Percentiles rank a stretch among this genome's conserved stretches.
Evolutionary conservation across 352 stramenopile genomes (phyloP).

Genomic region (Pythium biforme): DNA sequence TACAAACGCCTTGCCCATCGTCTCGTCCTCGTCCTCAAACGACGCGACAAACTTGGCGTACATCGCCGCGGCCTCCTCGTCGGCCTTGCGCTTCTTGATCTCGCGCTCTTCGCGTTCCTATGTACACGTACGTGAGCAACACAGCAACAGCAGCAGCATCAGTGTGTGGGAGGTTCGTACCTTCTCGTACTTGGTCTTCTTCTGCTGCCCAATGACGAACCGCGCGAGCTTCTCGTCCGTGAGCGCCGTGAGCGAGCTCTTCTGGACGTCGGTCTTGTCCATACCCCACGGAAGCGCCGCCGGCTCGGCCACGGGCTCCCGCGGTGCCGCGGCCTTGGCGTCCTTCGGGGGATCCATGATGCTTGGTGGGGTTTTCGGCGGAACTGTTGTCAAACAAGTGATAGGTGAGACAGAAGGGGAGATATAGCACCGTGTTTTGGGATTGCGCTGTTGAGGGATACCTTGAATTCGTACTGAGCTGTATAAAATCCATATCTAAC

Average conservation of each 20-base stretch:
- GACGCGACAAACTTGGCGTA: slow-evolving; percentile 90
- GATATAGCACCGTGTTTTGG: no score
- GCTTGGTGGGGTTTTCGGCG: neutral
- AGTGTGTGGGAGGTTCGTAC: slow-evolving; percentile 20
- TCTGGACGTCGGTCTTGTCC: slow-evolving; percentile 63
- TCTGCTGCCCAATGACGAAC: slow-evolving; percentile 75
- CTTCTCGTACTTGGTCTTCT: slow-evolving; percentile 89
- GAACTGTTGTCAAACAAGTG: no score
- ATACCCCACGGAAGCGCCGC: slow-evolving; percentile 57
- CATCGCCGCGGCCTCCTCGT: slow-evolving; percentile 84
- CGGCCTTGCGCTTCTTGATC: slow-evolving; percentile 77
- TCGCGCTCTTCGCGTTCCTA: slow-evolving; percentile 82
- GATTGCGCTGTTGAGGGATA: no score
- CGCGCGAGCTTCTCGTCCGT: slow-evolving; percentile 80
- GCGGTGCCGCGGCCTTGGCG: slow-evolving; percentile 2
- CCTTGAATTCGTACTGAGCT: no score
- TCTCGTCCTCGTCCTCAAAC: slow-evolving; percentile 78
- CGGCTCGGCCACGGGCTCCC: slow-evolving; percentile 20
- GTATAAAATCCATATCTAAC: no score
- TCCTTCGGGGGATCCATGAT: slow-evolving; percentile 6
- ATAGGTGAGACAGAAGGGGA: no score
- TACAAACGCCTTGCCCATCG: slow-evolving; percentile 65
- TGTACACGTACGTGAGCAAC: no score
- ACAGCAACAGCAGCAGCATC: no score
- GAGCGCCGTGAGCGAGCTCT: slow-evolving; percentile 57